Conservation (phyloP, 805 yeast species). For the Candida oleophila region DNA sequence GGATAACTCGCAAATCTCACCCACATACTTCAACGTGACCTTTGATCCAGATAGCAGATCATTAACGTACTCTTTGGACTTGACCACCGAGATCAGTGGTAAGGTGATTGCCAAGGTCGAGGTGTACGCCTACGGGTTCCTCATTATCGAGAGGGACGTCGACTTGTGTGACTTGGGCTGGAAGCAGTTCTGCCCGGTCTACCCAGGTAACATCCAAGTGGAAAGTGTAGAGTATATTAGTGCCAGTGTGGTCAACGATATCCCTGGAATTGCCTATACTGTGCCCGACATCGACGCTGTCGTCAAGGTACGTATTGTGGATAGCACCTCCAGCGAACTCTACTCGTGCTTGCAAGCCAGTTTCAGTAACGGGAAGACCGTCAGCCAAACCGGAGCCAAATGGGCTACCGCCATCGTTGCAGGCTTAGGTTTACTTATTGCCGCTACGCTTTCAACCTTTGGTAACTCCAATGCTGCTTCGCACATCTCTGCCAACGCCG, state of each 20-base stretch:
- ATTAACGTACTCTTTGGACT: conserved; percentile 64
- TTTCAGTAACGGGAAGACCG: conserved; percentile 76
- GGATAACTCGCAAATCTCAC: conserved; percentile 71
- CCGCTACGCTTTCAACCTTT: conserved; percentile 79
- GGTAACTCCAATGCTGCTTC: conserved; percentile 91
- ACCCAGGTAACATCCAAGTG: conserved; percentile 77
- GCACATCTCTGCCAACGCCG: conserved; percentile 82
- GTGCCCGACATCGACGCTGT: conserved; percentile 88
- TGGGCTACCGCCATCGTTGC: conserved; percentile 95
- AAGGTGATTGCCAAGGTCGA: conserved; percentile 66
- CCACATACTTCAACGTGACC: conserved; percentile 69
- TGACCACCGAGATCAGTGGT: conserved; percentile 66
- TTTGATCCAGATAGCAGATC: conserved; percentile 73
- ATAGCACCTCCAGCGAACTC: conserved; percentile 38
- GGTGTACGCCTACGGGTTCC: conserved; percentile 85
- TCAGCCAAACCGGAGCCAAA: conserved; percentile 74
- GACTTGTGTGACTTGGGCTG: conserved; percentile 68
- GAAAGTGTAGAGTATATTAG: conserved; percentile 66
- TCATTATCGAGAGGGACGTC: conserved; percentile 54
- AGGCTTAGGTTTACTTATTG: conserved; percentile 79
- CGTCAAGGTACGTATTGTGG: conserved; percentile 53
- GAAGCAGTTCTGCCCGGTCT: conserved; percentile 89
- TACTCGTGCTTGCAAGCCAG: conserved; percentile 76
- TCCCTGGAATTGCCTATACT: conserved; percentile 83
- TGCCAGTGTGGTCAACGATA: conserved; percentile 45